A percentile compares a stretch with the other conserved stretches of the same genome.
phyloP scores from a whole-genome alignment of 179 eudicot species.

The Actinidia arguta region DNA sequence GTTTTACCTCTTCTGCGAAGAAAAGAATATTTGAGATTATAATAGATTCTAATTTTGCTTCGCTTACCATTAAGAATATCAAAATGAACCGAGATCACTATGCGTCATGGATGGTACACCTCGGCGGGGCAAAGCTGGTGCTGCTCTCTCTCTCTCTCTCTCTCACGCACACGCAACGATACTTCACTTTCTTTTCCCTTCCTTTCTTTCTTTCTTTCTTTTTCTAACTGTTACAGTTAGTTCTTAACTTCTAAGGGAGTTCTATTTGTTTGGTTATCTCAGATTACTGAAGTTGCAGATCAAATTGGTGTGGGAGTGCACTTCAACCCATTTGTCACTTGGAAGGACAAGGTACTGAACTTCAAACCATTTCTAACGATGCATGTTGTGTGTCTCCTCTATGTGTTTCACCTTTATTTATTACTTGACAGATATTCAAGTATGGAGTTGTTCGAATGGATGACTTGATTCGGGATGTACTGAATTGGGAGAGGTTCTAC shows the following conservation, averaged over 20 bases:
- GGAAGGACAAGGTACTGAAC: slow-evolving; percentile 62
- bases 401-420: slow-evolving; percentile 4
- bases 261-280: slow-evolving; percentile 18
- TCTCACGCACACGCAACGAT: too few species aligned
- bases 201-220: not conserved
- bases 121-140: slow-evolving; percentile 93
- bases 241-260: not conserved
- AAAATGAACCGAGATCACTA: slow-evolving; percentile 74
- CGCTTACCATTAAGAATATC: slow-evolving; percentile 60
- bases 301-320: slow-evolving; percentile 89
- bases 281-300: slow-evolving; percentile 80
- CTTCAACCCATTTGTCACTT: slow-evolving; percentile 89
- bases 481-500: slow-evolving; percentile 83
- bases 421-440: slow-evolving; percentile 64
- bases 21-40: slow-evolving; percentile 1
- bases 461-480: slow-evolving; percentile 74
- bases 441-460: slow-evolving; percentile 92
- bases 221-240: too few species aligned
- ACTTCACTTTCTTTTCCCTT: not conserved
- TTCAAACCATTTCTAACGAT: slow-evolving; percentile 19
- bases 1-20: not conserved
- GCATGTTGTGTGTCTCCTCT: slow-evolving; percentile 13
- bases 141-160: slow-evolving; percentile 26
- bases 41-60: slow-evolving; percentile 11
- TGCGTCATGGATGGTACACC: slow-evolving; percentile 78